A percentile compares a stretch with the other conserved stretches of the same genome.
phyloP scores from a whole-genome alignment of 805 yeast species.

The Metschnikowia cubensis region DNA sequence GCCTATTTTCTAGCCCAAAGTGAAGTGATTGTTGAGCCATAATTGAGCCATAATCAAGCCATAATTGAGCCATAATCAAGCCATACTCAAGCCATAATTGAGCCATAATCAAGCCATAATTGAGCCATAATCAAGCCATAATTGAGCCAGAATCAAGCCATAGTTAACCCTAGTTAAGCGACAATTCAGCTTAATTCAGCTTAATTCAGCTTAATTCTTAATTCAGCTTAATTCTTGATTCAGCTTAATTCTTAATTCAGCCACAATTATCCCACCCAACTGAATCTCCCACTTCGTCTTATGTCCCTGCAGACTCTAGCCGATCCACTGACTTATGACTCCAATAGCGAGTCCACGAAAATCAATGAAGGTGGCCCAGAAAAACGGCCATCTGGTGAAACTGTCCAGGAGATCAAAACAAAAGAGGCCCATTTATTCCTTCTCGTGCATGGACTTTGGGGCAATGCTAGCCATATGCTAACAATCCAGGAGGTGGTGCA shows the following conservation, averaged over 20 bases:
- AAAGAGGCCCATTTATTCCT: conserved; percentile 36
- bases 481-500: conserved; percentile 51
- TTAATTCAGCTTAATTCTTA: not conserved
- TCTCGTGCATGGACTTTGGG: conserved; percentile 61
- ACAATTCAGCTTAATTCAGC: not conserved
- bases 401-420: not conserved
- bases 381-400: not conserved
- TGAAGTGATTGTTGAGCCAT: no score
- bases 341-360: not conserved
- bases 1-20: no score
- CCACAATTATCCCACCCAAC: no score
- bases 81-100: no score
- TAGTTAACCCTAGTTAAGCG: no score
- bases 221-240: not conserved
- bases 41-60: no score
- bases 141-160: no score
- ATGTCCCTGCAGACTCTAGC: not conserved
- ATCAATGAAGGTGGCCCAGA: not conserved
- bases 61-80: no score
- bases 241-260: not conserved
- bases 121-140: no score
- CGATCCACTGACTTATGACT: not conserved
- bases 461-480: conserved; percentile 62
- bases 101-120: no score
- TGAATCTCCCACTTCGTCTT: no score